These are phyloP conservation scores for Periconia sp. DNA, from an alignment of 2,329 filamentous ascomycete species.

Conservation along the genomic window DNA sequence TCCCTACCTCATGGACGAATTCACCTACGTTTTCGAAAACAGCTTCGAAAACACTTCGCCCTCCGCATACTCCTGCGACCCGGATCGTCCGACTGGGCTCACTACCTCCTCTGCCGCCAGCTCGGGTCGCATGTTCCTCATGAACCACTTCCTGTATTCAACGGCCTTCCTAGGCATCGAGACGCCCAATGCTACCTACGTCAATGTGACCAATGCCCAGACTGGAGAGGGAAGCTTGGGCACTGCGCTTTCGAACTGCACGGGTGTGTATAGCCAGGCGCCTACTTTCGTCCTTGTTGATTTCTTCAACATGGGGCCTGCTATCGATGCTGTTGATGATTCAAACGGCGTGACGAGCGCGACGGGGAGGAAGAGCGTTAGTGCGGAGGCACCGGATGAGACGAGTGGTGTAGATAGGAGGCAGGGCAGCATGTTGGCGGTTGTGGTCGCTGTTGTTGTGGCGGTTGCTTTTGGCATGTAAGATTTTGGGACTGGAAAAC, in stretches of 20 bases:
- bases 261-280: conserved; percentile 65
- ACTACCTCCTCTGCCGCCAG: conserved; percentile 51
- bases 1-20: conserved; percentile 69
- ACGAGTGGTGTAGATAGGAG: conserved; percentile 21
- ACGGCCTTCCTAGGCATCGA: conserved; percentile 50
- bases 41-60: conserved; percentile 67
- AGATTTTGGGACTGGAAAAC: conserved; percentile 1
- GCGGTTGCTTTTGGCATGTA: conserved; percentile 34
- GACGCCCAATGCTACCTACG: conserved; percentile 52
- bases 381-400: conserved; percentile 20
- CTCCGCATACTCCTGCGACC: conserved; percentile 73
- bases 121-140: conserved; percentile 69
- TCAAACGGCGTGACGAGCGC: conserved; percentile 64
- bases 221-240: conserved; percentile 63
- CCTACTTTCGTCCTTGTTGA: conserved; percentile 82
- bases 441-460: conserved; percentile 37
- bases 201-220: conserved; percentile 71
- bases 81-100: conserved; percentile 67
- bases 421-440: conserved; percentile 31
- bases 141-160: conserved; percentile 82
- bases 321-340: conserved; percentile 72
- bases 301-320: conserved; percentile 76
- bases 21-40: conserved; percentile 75
- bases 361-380: conserved; percentile 31
- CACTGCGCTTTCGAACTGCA: conserved; percentile 41